These are phyloP conservation scores for Curvularia sp. DNA, from an alignment of 2,329 filamentous ascomycete species.

Conservation along the genomic window DNA sequence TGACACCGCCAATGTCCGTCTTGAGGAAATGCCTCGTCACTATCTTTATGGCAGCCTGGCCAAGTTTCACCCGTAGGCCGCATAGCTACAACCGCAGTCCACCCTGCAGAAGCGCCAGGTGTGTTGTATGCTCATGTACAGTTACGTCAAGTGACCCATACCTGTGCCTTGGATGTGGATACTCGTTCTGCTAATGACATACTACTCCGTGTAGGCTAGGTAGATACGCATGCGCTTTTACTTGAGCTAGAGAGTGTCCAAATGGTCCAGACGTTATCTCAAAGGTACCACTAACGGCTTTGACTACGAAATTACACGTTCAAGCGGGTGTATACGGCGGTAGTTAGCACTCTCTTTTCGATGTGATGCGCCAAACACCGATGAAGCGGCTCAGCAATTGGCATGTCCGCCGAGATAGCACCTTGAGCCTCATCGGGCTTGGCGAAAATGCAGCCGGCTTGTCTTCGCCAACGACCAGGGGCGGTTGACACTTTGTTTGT, in stretches of 20 bases:
- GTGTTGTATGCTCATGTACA: slow-evolving; percentile 26
- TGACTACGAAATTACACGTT: background rate
- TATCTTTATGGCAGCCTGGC: slow-evolving; percentile 1
- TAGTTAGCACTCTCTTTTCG: too few species aligned
- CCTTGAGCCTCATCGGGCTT: slow-evolving; percentile 29
- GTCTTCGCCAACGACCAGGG: slow-evolving; percentile 24
- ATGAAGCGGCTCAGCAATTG: slow-evolving; percentile 5
- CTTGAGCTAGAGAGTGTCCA: slow-evolving; percentile 1
- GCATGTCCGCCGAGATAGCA: slow-evolving; percentile 16
- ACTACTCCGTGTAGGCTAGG: slow-evolving; percentile 29
- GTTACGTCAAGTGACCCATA: slow-evolving; percentile 40
- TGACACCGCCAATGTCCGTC: background rate
- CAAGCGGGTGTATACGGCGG: background rate
- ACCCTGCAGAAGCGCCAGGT: slow-evolving; percentile 6
- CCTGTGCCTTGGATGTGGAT: slow-evolving; percentile 32
- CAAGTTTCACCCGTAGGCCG: slow-evolving; percentile 2
- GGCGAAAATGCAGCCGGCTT: slow-evolving; percentile 30
- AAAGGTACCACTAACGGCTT: slow-evolving; percentile 3
- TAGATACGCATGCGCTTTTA: slow-evolving; percentile 22
- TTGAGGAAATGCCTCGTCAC: slow-evolving; percentile 4
- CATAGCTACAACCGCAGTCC: slow-evolving; percentile 4
- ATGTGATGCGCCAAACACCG: background rate
- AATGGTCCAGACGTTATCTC: slow-evolving; percentile 1
- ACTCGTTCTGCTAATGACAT: slow-evolving; percentile 26
- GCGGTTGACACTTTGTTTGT: slow-evolving; percentile 18